Evolutionary conservation across 2,329 filamentous ascomycete genomes (phyloP).

Genomic region (Sarocladium kiliense): DNA sequence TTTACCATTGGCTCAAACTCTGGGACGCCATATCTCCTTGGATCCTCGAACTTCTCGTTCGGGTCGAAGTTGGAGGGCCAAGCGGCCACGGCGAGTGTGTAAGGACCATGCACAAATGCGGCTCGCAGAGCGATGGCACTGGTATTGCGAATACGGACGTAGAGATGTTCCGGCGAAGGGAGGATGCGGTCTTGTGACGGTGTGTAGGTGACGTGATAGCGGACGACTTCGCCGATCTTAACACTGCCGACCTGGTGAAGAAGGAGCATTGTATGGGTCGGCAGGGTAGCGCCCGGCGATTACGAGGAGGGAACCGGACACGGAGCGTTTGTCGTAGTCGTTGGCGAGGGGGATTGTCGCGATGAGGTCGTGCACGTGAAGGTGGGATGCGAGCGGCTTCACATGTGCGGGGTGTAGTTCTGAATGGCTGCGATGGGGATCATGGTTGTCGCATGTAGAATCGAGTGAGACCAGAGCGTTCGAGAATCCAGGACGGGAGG

Average conservation of each 20-base stretch:
- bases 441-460: neutral
- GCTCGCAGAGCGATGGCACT: constrained; percentile 86
- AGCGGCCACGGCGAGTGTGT: constrained; percentile 80
- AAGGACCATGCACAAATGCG: constrained; percentile 94
- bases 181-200: constrained; percentile 85
- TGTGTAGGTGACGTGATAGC: constrained; percentile 89
- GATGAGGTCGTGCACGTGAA: constrained; percentile 1
- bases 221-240: constrained; percentile 89
- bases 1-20: constrained; percentile 97
- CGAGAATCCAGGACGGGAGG: neutral
- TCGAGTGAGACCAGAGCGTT: neutral
- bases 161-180: constrained; percentile 73
- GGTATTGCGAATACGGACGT: constrained; percentile 87
- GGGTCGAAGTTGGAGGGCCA: constrained; percentile 82
- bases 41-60: constrained; percentile 68
- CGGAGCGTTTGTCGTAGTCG: neutral
- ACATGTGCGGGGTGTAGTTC: neutral
- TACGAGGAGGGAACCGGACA: neutral
- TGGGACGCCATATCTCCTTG: constrained; percentile 68
- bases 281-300: neutral
- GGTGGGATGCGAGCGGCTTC: constrained; percentile 6
- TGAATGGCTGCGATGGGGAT: neutral
- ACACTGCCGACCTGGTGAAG: constrained; percentile 87
- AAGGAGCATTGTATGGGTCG: constrained; percentile 68
- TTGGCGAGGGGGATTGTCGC: neutral